phyloP scores from a whole-genome alignment of 73 alveolate species.

The Paramecium sonneborni region DNA sequence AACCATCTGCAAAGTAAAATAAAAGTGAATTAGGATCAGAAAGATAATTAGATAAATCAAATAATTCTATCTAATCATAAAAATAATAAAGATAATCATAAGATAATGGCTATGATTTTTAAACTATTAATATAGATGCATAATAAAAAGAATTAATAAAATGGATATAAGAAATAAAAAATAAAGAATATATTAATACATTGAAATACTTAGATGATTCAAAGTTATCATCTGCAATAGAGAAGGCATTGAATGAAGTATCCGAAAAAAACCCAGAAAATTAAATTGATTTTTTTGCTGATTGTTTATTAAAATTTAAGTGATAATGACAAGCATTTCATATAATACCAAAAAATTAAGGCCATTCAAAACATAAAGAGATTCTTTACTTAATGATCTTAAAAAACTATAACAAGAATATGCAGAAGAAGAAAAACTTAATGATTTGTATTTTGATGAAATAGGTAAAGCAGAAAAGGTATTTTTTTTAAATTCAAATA shows the following conservation, averaged over 20 bases:
- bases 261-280: constrained; percentile 26
- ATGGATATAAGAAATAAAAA: background rate
- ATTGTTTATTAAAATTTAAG: constrained; percentile 35
- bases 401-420: background rate
- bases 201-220: background rate
- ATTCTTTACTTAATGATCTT: background rate
- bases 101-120: background rate
- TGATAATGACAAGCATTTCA: constrained; percentile 15
- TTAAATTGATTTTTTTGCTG: constrained; percentile 45
- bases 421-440: background rate
- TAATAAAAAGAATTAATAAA: background rate
- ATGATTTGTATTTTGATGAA: constrained; percentile 35
- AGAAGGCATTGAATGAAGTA: background rate
- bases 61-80: background rate
- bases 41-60: background rate
- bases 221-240: background rate
- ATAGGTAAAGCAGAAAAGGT: background rate
- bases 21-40: constrained; percentile 5
- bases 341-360: constrained; percentile 24
- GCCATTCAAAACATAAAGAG: constrained; percentile 1
- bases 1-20: background rate
- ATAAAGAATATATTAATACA: background rate
- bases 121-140: background rate
- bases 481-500: background rate
- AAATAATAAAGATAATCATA: background rate